Evolutionary conservation across 1,284 basidiomycete genomes (phyloP).

Genomic region (Gymnopus androsaceus): DNA sequence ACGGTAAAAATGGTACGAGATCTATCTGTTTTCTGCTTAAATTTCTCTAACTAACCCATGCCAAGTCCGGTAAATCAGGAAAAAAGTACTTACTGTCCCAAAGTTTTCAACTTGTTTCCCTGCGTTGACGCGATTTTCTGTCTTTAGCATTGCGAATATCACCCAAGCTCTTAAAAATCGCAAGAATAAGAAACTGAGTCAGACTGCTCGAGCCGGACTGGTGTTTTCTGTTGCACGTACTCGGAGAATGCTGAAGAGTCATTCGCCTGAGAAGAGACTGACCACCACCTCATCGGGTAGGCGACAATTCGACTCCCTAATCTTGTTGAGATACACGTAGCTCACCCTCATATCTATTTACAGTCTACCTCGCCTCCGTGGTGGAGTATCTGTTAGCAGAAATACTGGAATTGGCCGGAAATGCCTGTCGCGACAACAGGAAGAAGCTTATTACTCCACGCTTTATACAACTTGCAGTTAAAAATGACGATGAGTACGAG

Average conservation of each 20-base stretch:
- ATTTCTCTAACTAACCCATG: no score
- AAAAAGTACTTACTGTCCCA: not conserved
- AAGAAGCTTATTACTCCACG: slow-evolving; percentile 84
- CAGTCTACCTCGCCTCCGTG: slow-evolving; percentile 86
- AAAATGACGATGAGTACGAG: slow-evolving; percentile 75
- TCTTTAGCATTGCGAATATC: not conserved
- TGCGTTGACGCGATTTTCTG: not conserved
- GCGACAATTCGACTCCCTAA: slow-evolving; percentile 25
- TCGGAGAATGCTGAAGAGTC: slow-evolving; percentile 82
- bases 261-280: slow-evolving; percentile 79
- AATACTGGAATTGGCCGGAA: slow-evolving; percentile 86
- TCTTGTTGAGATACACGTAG: slow-evolving; percentile 3
- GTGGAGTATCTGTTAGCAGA: slow-evolving; percentile 87
- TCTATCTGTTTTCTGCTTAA: no score
- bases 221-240: slow-evolving; percentile 89
- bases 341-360: no score
- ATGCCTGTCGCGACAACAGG: slow-evolving; percentile 76
- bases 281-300: slow-evolving; percentile 73
- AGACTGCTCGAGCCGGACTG: slow-evolving; percentile 71
- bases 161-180: slow-evolving; percentile 48
- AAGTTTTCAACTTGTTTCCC: not conserved
- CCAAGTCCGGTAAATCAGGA: not conserved
- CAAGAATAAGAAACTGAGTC: slow-evolving; percentile 73
- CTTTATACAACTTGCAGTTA: slow-evolving; percentile 84
- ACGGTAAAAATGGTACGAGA: no score